These are phyloP conservation scores for Raffaelea arxii DNA, from an alignment of 2,329 filamentous ascomycete species.

Conservation along the genomic window DNA sequence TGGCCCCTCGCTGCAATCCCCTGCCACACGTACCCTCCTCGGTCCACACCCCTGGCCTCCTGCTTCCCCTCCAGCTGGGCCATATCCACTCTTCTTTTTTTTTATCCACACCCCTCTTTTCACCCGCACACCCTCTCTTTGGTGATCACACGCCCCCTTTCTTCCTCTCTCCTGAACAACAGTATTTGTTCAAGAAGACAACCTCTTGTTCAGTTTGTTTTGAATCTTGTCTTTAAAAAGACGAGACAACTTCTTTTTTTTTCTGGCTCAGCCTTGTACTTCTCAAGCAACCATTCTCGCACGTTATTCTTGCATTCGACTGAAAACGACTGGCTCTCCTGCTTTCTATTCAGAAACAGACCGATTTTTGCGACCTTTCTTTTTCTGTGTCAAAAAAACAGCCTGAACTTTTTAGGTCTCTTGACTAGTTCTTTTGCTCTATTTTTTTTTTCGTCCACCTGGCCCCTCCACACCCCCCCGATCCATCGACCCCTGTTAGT, in stretches of 20 bases:
- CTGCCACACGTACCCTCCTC: neutral
- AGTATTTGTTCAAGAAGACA: too few relatives aligned
- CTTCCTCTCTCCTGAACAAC: too few relatives aligned
- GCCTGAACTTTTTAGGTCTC: neutral
- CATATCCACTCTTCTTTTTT: neutral
- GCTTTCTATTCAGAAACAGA: slow-evolving; percentile 2
- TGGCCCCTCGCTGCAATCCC: slow-evolving; percentile 1
- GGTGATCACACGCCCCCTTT: slow-evolving; percentile 1
- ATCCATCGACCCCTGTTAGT: slow-evolving; percentile 2
- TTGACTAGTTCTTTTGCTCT: neutral
- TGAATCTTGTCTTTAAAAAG: too few relatives aligned
- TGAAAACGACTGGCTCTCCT: neutral
- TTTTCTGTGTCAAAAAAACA: too few relatives aligned
- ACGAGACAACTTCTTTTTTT: too few relatives aligned
- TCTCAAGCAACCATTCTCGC: too few relatives aligned
- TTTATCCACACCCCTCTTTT: neutral
- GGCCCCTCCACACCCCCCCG: neutral
- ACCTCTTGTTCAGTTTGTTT: too few relatives aligned
- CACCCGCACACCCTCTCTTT: neutral
- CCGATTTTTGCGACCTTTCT: slow-evolving; percentile 1
- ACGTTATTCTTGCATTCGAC: too few relatives aligned
- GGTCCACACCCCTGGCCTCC: neutral
- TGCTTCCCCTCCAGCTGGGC: slow-evolving; percentile 7
- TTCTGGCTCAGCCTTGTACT: slow-evolving; percentile 16
- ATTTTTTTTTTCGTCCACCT: neutral